A percentile compares a stretch with the other conserved stretches of the same genome.
Conservation (phyloP, 352 stramenopile genomes). For the Globisporangium spiculum region DNA sequence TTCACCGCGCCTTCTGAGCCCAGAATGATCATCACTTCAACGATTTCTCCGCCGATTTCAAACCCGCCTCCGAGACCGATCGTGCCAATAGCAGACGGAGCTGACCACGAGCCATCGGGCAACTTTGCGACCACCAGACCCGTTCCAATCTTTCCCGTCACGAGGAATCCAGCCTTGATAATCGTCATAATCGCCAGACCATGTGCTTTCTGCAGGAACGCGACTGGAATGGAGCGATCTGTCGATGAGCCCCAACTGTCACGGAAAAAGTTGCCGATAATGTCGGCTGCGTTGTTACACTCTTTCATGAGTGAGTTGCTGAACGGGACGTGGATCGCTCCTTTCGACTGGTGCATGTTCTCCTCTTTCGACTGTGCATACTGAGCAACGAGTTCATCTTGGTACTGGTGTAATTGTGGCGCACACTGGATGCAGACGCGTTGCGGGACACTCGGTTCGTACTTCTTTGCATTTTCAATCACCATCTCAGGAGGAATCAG, state of each 20-base stretch:
- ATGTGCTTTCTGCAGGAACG: constrained; percentile 50
- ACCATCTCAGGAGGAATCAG: constrained; percentile 41
- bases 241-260: constrained; percentile 47
- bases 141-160: constrained; percentile 60
- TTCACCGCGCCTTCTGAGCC: constrained; percentile 84
- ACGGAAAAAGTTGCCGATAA: constrained; percentile 64
- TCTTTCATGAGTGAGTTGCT: constrained; percentile 48
- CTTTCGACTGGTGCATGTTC: constrained; percentile 35
- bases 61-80: constrained; percentile 79
- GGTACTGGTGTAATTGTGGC: constrained; percentile 39
- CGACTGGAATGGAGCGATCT: constrained; percentile 44
- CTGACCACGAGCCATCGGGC: constrained; percentile 66
- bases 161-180: constrained; percentile 49
- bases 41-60: constrained; percentile 86
- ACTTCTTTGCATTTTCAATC: constrained; percentile 45
- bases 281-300: constrained; percentile 54
- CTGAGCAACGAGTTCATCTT: constrained; percentile 42
- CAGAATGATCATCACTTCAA: constrained; percentile 91
- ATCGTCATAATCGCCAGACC: constrained; percentile 58
- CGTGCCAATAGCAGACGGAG: constrained; percentile 88
- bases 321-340: constrained; percentile 42
- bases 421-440: constrained; percentile 59
- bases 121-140: constrained; percentile 82
- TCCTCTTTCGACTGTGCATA: constrained; percentile 38
- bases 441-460: constrained; percentile 46